phyloP scores from a whole-genome alignment of 2,329 filamentous ascomycete genomes.

The Pseudogymnoascus sp. region DNA sequence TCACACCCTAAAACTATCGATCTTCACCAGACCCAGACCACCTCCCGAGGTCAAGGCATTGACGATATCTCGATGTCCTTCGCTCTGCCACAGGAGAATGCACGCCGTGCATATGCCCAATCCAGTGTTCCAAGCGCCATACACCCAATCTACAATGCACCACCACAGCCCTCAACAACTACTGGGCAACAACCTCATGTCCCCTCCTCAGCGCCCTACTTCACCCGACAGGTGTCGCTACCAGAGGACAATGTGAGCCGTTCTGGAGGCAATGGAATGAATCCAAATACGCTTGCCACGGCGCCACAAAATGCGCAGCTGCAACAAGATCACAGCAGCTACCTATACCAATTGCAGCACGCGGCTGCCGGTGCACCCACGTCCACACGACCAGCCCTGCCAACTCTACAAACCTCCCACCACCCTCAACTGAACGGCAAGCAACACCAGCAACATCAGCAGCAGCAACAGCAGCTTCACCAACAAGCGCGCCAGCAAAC shows the following conservation, averaged over 20 bases:
- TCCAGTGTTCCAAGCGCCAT: not conserved
- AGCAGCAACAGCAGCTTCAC: slow-evolving; percentile 22
- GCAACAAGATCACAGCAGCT: slow-evolving; percentile 4
- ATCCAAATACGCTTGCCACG: not conserved
- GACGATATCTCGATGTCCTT: slow-evolving; percentile 7
- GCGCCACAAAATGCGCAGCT: slow-evolving; percentile 1
- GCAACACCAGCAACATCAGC: slow-evolving; percentile 24
- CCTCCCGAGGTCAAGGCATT: slow-evolving; percentile 6
- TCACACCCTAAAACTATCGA: slow-evolving; percentile 6
- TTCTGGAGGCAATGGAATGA: slow-evolving; percentile 3
- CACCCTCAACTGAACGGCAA: slow-evolving; percentile 7
- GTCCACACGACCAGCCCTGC: not conserved
- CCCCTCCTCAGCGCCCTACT: not conserved
- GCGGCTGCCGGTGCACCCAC: not conserved
- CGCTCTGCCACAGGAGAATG: slow-evolving; percentile 7
- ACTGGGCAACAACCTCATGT: slow-evolving; percentile 5
- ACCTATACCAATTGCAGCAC: slow-evolving; percentile 4
- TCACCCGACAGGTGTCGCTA: not conserved
- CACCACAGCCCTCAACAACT: not conserved
- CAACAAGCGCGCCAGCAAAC: slow-evolving; percentile 27
- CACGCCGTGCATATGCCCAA: slow-evolving; percentile 8
- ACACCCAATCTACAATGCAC: slow-evolving; percentile 3
- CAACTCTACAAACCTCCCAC: slow-evolving; percentile 1
- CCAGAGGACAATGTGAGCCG: not conserved
- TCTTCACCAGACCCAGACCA: slow-evolving; percentile 1